Base-by-base conservation (phyloP, 306 rosid species). In the Betula pendula region DNA sequence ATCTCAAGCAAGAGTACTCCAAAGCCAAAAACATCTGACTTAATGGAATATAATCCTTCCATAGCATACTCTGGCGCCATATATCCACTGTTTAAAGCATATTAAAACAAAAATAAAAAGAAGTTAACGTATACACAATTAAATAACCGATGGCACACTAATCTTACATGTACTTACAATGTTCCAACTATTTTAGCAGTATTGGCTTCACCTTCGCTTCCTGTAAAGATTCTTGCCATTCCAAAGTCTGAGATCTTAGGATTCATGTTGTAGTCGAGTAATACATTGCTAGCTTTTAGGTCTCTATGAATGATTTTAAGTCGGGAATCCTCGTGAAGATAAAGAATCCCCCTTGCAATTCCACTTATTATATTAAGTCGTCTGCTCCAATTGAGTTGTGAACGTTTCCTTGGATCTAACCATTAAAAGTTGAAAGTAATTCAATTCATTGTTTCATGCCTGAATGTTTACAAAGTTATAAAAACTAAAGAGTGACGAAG, bases 171-270 rank as follows among this genome's bases (percentile, higher is more conserved):
- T 79, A 62, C 73, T 78, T 74, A 82, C 80, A 66, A 74, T 35
- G 86, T 78, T 31, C 82, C 86, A 9, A 75, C 86, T 63, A 87
- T 82, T 71, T 80, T 74, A 20, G 63, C 55, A n/a, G 90, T 87
- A 75, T 75, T 84, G n/a, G 79, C 88, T 77, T 82, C 83, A 11
- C 80, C 70, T 80, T 82, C 88, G 60, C n/a, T 81, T 51, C 84
- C 85, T 56, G 47, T 77, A 74, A 87, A 87, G 47, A 84, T 71
- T 2, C 83, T 84, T 1, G 88, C 90, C 86, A 80, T 84, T 58
- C 88, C 90, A 71, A 82, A 87, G 69, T 87, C 90, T 17, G 88
- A 87, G n/a, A 87, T 84, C 67, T 87, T 87, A 56, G 90, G 86
- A 4, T 71, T 77, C 88, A 84, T 79, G 43, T 84, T 81, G 40